Base-by-base conservation (phyloP, 805 yeast genomes). In the Yarrowia sp. region DNA sequence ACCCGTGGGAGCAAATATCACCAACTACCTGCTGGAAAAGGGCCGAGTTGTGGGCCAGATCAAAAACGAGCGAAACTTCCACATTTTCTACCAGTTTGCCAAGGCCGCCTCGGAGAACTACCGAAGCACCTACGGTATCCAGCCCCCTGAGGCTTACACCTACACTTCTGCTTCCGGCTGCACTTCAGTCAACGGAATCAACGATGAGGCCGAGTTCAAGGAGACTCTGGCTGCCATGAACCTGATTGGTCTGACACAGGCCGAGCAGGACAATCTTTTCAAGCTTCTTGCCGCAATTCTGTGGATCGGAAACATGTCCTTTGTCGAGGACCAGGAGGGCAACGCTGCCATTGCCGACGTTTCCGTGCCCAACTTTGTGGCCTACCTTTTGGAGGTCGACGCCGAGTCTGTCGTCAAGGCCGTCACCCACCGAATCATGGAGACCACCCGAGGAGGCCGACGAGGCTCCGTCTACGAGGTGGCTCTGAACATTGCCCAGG, bases 11-110 rank as follows among this genome's bases (percentile, higher is more conserved):
- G 99, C 97, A 58, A 94, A 92, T 77, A 95, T 95, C 77, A 95
- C 98, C 69, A 95, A 95, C 79, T 95, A 95, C 77, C 80, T 95
- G 71, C 82, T 95, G 72, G 99, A 95, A 76, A 95, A 95, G 77
- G 97, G 92, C 79, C 86, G 99, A 79, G 98, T 95, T 41, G 99
- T 95, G n/a, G 88, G 94, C 42, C 99, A 95, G 79, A 91, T 92
- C 72, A 83, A 86, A 72, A 88, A 90, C 73, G 99, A 95, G 82
- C 86, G 99, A 78, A 95, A 95, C 77, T 95, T 95, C 82, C 99
- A 95, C 78, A 95, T 95, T 69, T 95, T 95, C 77, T 95, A 95
- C 77, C 99, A 95, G 80, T 90, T 91, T 77, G 90, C 98, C 12
- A 95, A 94, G 77, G 91, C 91, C 71, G 97, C 97, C 2, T 86